Base-by-base conservation (phyloP, 108 stramenopile species). In the Schizochytrium sp. region DNA sequence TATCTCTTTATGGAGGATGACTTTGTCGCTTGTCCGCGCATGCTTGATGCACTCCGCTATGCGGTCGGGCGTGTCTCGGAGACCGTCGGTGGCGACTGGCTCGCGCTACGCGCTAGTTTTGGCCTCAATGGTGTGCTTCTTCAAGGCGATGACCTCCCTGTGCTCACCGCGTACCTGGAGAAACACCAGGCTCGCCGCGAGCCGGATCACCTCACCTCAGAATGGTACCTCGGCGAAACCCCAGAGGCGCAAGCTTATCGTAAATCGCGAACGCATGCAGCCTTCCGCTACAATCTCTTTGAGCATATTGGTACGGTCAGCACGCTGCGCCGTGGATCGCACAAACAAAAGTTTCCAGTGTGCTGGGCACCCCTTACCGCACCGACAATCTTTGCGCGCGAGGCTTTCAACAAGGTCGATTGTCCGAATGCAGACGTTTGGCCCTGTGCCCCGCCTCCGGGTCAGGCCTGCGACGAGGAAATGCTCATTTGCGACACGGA, bases 1-100 rank as follows among this genome's bases (percentile, higher is more conserved):
- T 87, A 76, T 57, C 21, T 90, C 0, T 55, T 90, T 0, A 90
- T 90, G 90, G 90, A 90, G 45, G 90, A 90, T 41, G 90, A 90
- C 87, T 88, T 90, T 58, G 16, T 34, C 5, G 58, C 58, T 25
- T 90, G 90, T 23, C 87, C 90, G 5, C 44, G 57, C 45, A 25
- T 16, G 6, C 43, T 90, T 25, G 23, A 51, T 8, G 72, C 87
- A 5, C 88, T 90, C n/a, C 59, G 28, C 1, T 72, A 90, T 58
- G 25, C 43, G 28, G 34, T 87, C 57, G 28, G 51, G 16, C 45
- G 76, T 4, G 48, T 83, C 45, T 83, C 51, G 8, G 76, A 83
- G 25, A 83, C n/a, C 6, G 76, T 83, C 48, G 76, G 45, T 23
- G 51, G 51, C 45, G 76, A 83, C n/a, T 83, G 76, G 76, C 51